Evolutionary conservation across 106 monocot species (phyloP).

Genomic region (Dioscorea dumetorum): DNA sequence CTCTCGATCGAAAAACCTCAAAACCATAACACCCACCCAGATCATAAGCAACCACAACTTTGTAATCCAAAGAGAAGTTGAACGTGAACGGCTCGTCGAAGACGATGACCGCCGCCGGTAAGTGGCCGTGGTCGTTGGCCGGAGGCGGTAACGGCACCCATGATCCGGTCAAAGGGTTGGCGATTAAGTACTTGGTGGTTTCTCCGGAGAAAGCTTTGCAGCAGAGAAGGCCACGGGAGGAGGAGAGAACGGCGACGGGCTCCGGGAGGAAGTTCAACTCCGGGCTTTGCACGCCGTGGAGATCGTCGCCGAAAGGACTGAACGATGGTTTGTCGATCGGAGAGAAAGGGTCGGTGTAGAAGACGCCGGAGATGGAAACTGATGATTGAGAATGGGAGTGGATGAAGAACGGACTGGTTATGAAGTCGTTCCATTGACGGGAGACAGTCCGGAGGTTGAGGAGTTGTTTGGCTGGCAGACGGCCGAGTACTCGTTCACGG

Average conservation of each 20-base stretch:
- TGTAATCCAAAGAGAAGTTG: slow-evolving; percentile 23
- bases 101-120: slow-evolving; percentile 17
- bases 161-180: slow-evolving; percentile 22
- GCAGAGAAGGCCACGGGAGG: slow-evolving; percentile 14
- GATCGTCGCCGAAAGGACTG: neutral
- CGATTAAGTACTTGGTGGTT: slow-evolving; percentile 8
- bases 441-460: slow-evolving; percentile 9
- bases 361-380: too few species aligned
- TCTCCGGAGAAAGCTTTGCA: slow-evolving; percentile 2
- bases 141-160: slow-evolving; percentile 11
- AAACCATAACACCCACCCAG: slow-evolving; percentile 18
- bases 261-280: slow-evolving; percentile 17
- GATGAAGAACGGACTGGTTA: slow-evolving; percentile 11
- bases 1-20: slow-evolving; percentile 30
- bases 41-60: slow-evolving; percentile 13
- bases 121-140: slow-evolving; percentile 2
- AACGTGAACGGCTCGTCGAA: slow-evolving; percentile 11
- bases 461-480: slow-evolving; percentile 9
- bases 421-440: slow-evolving; percentile 2
- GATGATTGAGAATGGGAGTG: slow-evolving; percentile 9
- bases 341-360: too few species aligned
- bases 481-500: neutral
- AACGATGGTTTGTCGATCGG: neutral
- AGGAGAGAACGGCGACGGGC: slow-evolving; percentile 11
- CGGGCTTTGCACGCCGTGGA: neutral